Conservation (phyloP, 805 yeast species). For the Cyberlindnera lachancei region DNA sequence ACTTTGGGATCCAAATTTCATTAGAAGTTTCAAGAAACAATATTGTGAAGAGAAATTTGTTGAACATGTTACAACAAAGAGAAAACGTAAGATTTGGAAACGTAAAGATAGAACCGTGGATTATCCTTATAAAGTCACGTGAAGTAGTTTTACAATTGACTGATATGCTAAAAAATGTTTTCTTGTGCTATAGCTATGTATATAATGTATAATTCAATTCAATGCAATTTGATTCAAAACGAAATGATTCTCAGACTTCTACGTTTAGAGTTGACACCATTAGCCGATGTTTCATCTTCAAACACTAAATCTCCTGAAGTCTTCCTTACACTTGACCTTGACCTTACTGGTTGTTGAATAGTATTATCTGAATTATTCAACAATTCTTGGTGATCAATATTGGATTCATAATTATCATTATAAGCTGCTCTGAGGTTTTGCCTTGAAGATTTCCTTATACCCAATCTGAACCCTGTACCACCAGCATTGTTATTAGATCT, state of each 20-base stretch:
- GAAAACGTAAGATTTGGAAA: slow-evolving; percentile 89
- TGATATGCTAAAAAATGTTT: too few species aligned
- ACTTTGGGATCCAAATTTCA: slow-evolving; percentile 93
- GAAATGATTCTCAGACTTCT: too few species aligned
- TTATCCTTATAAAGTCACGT: slow-evolving; percentile 63
- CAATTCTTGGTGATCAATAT: too few species aligned
- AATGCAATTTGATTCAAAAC: too few species aligned
- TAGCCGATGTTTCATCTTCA: too few species aligned
- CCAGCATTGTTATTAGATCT: neutral
- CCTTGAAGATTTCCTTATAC: slow-evolving; percentile 4
- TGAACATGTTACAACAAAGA: slow-evolving; percentile 74
- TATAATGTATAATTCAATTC: too few species aligned
- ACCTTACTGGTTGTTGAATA: neutral
- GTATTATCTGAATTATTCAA: too few species aligned
- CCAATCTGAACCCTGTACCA: neutral
- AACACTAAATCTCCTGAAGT: neutral
- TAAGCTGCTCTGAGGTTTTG: slow-evolving; percentile 4
- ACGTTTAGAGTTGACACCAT: too few species aligned
- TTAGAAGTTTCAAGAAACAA: slow-evolving; percentile 54
- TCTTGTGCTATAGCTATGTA: neutral
- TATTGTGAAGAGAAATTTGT: slow-evolving; percentile 79
- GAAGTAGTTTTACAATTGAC: neutral
- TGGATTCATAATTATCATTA: neutral
- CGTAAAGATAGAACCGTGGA: slow-evolving; percentile 76
- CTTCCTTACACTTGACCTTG: neutral